Evolutionary conservation across 352 stramenopile genomes (phyloP).

Genomic region (Thalassiosira mediterranea): DNA sequence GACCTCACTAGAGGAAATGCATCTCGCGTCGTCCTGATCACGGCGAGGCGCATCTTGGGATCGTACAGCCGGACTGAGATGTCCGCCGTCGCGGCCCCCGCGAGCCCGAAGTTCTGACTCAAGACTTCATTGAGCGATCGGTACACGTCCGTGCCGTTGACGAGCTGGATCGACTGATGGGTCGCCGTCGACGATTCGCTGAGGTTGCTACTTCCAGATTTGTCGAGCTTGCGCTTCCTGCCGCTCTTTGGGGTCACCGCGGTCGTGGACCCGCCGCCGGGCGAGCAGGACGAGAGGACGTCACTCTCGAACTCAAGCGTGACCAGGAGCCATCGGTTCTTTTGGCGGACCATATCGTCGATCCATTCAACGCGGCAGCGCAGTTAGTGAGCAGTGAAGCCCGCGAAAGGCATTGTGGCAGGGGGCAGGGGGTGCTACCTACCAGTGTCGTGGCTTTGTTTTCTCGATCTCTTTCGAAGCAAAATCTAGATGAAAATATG

Average conservation of each 20-base stretch:
- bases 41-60: slow-evolving; percentile 44
- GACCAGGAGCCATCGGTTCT: slow-evolving; percentile 70
- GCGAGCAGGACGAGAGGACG: slow-evolving; percentile 13
- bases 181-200: not conserved
- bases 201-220: slow-evolving; percentile 12
- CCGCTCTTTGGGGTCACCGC: not conserved
- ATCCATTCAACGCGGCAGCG: too few relatives aligned
- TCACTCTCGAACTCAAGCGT: slow-evolving; percentile 57
- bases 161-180: slow-evolving; percentile 25
- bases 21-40: slow-evolving; percentile 65
- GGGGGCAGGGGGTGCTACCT: too few relatives aligned
- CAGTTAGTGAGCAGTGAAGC: too few relatives aligned
- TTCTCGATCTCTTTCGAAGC: too few relatives aligned
- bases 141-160: slow-evolving; percentile 43
- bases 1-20: slow-evolving; percentile 50
- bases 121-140: slow-evolving; percentile 36
- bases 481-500: too few relatives aligned
- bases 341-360: slow-evolving; percentile 70
- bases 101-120: slow-evolving; percentile 35
- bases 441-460: too few relatives aligned
- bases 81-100: slow-evolving; percentile 22
- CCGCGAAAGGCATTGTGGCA: too few relatives aligned
- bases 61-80: slow-evolving; percentile 61
- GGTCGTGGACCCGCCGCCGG: not conserved
- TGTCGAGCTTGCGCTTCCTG: slow-evolving; percentile 38